phyloP scores from a whole-genome alignment of 1,139 yeast genomes.

The Saccharomycopsis phalli region DNA sequence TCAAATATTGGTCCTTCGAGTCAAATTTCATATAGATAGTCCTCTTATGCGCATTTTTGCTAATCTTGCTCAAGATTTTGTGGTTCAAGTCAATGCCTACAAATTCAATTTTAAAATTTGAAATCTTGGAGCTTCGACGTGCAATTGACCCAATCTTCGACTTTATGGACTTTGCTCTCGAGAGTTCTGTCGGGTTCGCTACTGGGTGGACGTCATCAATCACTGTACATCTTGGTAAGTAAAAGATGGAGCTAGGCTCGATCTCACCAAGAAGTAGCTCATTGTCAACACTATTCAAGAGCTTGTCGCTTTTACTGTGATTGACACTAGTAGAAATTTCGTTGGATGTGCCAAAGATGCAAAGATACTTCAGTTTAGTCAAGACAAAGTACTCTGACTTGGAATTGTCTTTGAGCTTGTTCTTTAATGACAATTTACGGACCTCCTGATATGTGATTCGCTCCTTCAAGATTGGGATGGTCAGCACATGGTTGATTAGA shows the following conservation, averaged over 20 bases:
- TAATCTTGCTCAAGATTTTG: conserved; percentile 16
- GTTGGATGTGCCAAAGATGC: conserved; percentile 17
- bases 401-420: conserved; percentile 9
- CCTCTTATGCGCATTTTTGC: conserved; percentile 19
- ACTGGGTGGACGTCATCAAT: conserved; percentile 12
- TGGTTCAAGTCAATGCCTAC: conserved; percentile 19
- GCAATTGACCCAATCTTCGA: conserved; percentile 18
- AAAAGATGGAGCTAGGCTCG: conserved; percentile 17
- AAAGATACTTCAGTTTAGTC: conserved; percentile 18
- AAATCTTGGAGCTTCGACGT: not conserved
- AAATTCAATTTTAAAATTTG: conserved; percentile 14
- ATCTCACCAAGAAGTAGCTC: conserved; percentile 16
- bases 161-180: conserved; percentile 6
- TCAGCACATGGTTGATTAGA: conserved; percentile 17
- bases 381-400: conserved; percentile 18
- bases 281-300: conserved; percentile 15
- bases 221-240: conserved; percentile 18
- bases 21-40: conserved; percentile 18
- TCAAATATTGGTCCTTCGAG: conserved; percentile 13
- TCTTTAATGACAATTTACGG: conserved; percentile 15
- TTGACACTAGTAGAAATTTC: conserved; percentile 5
- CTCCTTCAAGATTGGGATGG: conserved; percentile 17
- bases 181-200: not conserved
- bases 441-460: conserved; percentile 18
- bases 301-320: not conserved